These are phyloP conservation scores for Vickermania spadyakhi DNA, from an alignment of 208 protist genomes.

Conservation along the genomic window DNA sequence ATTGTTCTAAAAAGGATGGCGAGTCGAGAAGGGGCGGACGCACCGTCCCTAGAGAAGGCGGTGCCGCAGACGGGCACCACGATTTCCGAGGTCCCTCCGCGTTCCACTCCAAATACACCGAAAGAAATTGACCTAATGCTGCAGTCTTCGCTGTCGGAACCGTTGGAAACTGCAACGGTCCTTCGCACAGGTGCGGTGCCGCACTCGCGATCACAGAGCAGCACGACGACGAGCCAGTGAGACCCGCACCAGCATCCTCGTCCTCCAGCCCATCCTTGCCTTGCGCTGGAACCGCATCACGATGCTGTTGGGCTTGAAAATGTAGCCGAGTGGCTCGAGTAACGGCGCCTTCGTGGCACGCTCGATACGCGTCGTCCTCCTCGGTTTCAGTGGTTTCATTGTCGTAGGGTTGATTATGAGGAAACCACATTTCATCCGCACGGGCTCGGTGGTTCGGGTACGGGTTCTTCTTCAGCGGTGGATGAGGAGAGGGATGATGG, in stretches of 20 bases:
- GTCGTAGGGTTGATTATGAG: background rate
- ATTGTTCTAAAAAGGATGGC: background rate
- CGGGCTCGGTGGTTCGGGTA: no score
- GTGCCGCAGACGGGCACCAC: background rate
- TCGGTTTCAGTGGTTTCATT: background rate
- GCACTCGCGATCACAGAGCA: no score
- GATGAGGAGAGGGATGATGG: no score
- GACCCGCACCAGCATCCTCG: no score
- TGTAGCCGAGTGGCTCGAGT: background rate
- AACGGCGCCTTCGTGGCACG: background rate
- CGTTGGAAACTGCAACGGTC: background rate
- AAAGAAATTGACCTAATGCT: background rate
- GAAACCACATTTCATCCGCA: no score
- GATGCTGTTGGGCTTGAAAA: background rate
- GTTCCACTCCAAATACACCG: background rate
- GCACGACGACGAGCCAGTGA: no score
- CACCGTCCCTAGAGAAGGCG: no score
- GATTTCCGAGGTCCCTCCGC: background rate
- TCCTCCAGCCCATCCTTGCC: no score
- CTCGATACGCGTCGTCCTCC: background rate
- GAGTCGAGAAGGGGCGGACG: background rate
- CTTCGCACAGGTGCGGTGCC: background rate
- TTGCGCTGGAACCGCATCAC: no score
- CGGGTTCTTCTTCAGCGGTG: no score
- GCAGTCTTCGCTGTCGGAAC: background rate